Evolutionary conservation across 257 asterid species (phyloP), one percentile per base, ranked within the genome.

Genomic region (Prunella vulgaris): DNA sequence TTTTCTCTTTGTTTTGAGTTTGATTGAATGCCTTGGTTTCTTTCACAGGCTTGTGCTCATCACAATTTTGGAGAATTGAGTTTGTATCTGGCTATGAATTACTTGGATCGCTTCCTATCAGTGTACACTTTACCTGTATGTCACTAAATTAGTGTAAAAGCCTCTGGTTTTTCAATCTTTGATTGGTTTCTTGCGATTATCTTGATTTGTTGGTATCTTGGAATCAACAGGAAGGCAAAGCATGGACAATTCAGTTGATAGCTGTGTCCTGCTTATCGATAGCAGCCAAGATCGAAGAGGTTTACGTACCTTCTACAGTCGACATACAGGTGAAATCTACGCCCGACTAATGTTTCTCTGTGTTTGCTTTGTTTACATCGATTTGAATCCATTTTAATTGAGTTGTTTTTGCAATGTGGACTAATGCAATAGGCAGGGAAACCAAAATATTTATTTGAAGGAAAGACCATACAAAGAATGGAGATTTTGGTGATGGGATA

Each of bases 261-360:
- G 88, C 93, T 44, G 87, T 92, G 5, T 83, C 92, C 5, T 92
- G 96, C 68, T 84, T 92, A 60, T 89, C 92, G 12, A 56, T 89
- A 22, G 96, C 95, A 15, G 86, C 85, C 72, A 92, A 92, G 77
- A 51, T 89, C 77, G 96, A 82, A 27, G 96, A 92, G 83, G 78
- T 82, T 54, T 33, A 77, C 18, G 80, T 84, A n/a, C 94, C 96
- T 35, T 58, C 76, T 14, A 44, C 79, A 3, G 74, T 78, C 10
- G 85, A 86, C 67, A 74, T 92, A 48, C 98, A 92, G 98, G 96
- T 92, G 71, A 77, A 54, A 1, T 68, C 56, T 14, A 2, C 22
- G 21, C 17, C 1, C 4, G 4, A 60, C 8, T 24, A n/a, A 46
- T 46, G 53, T 21, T n/a, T 3, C 20, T 52, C n/a, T 5, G 5